Base-by-base conservation (phyloP, 2,329 filamentous ascomycete species). In the Ploettnerulaceae sp. region DNA sequence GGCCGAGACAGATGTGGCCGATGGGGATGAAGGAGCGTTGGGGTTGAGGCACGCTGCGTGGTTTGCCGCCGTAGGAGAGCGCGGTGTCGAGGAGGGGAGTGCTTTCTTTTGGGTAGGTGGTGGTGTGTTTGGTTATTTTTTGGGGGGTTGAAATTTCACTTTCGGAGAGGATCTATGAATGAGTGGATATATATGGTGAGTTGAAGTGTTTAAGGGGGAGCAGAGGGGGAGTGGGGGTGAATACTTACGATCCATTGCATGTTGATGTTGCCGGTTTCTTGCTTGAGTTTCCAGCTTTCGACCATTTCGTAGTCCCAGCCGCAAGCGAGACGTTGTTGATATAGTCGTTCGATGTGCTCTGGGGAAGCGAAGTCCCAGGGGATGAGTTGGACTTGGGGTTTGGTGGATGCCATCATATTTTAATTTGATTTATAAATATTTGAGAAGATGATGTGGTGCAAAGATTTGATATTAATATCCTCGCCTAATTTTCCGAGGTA, bases 311-410 rank as follows among this genome's bases (percentile, higher is more conserved):
- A 45, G 31, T 66, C 62, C 71, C 71, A 75, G 12, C 70, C 69
- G 50, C 71, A 75, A 3, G 67, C 66, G 9, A 72, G 54, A 11
- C 72, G 67, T 55, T 74, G 71, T 21, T 67, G 62, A 29, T 64
- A 58, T 57, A 74, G 57, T 28, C 71, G 62, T 45, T 67, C 50
- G 25, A 63, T 57, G 44, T 74, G 71, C n/a, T 59, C 57, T 7
- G 62, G 60, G 34, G 64, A 68, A 12, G 53, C 55, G 7, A 67
- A 59, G 47, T 75, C 71, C 67, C 68, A 75, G 7, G 71, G 70
- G 15, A 74, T 58, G 29, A 74, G 62, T 45, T 61, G 36, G 11
- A 70, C 53, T 37, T 60, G 61, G 7, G 49, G 43, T 31, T 43
- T 53, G 29, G 31, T 7, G 8, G 25, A 25, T 4, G 15, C 25